Evolutionary conservation across 352 stramenopile species (phyloP).

Genomic region (Phytopythium aichiense): DNA sequence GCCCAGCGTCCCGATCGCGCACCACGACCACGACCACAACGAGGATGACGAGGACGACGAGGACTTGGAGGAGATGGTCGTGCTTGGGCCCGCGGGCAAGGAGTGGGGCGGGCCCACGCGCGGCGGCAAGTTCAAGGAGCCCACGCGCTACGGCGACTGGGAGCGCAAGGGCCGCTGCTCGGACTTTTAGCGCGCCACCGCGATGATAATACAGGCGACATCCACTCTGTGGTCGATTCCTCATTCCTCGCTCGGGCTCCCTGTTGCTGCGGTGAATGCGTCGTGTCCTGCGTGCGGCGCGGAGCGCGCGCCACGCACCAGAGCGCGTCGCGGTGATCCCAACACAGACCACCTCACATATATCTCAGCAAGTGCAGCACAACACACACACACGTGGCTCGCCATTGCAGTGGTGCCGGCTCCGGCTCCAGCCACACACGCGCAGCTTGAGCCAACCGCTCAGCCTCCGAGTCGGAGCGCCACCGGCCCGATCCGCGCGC

Average conservation of each 20-base stretch:
- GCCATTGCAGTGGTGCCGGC: background rate
- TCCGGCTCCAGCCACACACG: background rate
- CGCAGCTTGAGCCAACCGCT: background rate
- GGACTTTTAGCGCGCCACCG: slow-evolving; percentile 86
- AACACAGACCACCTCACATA: background rate
- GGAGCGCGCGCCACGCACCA: background rate
- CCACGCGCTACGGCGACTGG: slow-evolving; percentile 97
- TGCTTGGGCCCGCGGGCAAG: slow-evolving; percentile 75
- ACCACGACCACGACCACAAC: slow-evolving; percentile 21
- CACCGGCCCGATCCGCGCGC: slow-evolving; percentile 4
- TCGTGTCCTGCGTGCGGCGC: background rate
- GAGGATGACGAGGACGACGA: slow-evolving; percentile 62
- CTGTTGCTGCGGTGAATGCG: no score
- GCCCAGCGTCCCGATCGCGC: slow-evolving; percentile 15
- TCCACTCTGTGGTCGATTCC: background rate
- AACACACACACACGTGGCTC: background rate
- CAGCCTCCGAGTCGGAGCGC: background rate
- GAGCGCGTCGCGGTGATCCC: background rate
- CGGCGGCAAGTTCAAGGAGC: slow-evolving; percentile 92
- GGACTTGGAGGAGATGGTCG: slow-evolving; percentile 93
- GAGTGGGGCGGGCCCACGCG: slow-evolving; percentile 94
- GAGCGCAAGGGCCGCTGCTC: slow-evolving; percentile 96
- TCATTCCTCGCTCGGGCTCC: no score
- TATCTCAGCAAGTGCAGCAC: background rate
- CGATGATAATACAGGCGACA: background rate